phyloP scores from a whole-genome alignment of 1,284 basidiomycete genomes.

The Trichosporon coremiiforme region DNA sequence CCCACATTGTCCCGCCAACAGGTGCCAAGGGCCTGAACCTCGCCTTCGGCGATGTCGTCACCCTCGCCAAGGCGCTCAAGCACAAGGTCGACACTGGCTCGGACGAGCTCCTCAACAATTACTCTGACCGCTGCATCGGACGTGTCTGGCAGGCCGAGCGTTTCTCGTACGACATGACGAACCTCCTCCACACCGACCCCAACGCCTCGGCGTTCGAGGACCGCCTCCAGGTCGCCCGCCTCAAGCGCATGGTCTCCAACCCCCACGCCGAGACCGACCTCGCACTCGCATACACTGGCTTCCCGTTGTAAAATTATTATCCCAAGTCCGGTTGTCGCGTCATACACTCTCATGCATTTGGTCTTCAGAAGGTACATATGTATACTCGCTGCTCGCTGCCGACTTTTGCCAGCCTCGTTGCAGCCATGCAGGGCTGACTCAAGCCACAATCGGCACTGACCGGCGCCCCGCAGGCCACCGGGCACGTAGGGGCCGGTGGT shows the following conservation, averaged over 20 bases:
- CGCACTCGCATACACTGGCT: slow-evolving; percentile 32
- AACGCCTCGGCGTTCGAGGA: slow-evolving; percentile 25
- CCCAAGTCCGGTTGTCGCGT: neutral
- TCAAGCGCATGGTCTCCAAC: slow-evolving; percentile 29
- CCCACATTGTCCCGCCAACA: slow-evolving; percentile 33
- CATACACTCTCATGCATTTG: slow-evolving; percentile 8
- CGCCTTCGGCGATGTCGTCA: slow-evolving; percentile 33
- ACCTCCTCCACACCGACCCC: slow-evolving; percentile 33
- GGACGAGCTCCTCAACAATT: slow-evolving; percentile 28
- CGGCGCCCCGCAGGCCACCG: slow-evolving; percentile 8
- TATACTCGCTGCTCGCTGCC: too few relatives aligned
- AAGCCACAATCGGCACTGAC: slow-evolving; percentile 6
- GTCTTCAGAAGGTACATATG: slow-evolving; percentile 2
- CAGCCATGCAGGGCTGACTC: neutral
- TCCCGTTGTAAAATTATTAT: slow-evolving; percentile 28
- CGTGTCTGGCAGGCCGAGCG: slow-evolving; percentile 36
- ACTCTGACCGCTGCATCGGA: slow-evolving; percentile 30
- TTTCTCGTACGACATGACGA: slow-evolving; percentile 36
- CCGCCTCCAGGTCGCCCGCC: slow-evolving; percentile 30
- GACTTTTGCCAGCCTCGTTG: neutral
- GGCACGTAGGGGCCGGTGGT: neutral
- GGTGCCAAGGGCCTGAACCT: slow-evolving; percentile 35
- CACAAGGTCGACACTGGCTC: slow-evolving; percentile 30
- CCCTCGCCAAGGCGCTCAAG: slow-evolving; percentile 31
- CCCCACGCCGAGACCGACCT: slow-evolving; percentile 27